Evolutionary conservation across 179 eudicot species (phyloP).

Genomic region (Spergularia azorica): DNA sequence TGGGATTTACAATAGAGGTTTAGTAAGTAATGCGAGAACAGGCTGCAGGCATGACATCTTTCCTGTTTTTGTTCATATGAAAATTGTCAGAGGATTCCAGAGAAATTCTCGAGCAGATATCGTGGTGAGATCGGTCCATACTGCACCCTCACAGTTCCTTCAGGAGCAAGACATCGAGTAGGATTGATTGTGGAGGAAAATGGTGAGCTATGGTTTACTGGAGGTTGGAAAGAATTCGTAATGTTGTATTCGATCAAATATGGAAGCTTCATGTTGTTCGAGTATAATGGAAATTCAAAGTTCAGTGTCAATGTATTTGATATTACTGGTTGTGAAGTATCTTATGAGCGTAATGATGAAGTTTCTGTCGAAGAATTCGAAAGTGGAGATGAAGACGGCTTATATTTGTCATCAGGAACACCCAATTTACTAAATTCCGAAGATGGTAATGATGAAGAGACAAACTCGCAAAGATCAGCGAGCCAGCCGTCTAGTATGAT

Average conservation of each 20-base stretch:
- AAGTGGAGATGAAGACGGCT: constrained; percentile 14
- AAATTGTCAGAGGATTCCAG: constrained; percentile 31
- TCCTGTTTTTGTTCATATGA: neutral
- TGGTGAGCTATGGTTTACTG: constrained; percentile 22
- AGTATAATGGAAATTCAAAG: constrained; percentile 26
- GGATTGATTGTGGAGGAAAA: constrained; percentile 18
- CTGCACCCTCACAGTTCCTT: constrained; percentile 24
- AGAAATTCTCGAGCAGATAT: neutral
- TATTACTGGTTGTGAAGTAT: constrained; percentile 27
- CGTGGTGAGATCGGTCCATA: neutral
- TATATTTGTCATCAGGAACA: no score
- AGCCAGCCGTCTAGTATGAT: neutral
- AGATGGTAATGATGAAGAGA: constrained; percentile 8
- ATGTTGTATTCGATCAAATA: constrained; percentile 14
- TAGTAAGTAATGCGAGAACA: neutral
- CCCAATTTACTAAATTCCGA: neutral
- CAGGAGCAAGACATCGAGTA: constrained; percentile 27
- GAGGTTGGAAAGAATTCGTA: constrained; percentile 32
- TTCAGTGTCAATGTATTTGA: constrained; percentile 29
- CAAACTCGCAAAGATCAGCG: neutral
- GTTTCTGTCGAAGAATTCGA: neutral
- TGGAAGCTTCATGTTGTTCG: constrained; percentile 27
- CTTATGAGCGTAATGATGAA: neutral
- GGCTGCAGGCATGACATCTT: neutral
- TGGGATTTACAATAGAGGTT: neutral